These are phyloP conservation scores for Sapria himalayana DNA, from an alignment of 345 rosid genomes.

Conservation along the genomic window DNA sequence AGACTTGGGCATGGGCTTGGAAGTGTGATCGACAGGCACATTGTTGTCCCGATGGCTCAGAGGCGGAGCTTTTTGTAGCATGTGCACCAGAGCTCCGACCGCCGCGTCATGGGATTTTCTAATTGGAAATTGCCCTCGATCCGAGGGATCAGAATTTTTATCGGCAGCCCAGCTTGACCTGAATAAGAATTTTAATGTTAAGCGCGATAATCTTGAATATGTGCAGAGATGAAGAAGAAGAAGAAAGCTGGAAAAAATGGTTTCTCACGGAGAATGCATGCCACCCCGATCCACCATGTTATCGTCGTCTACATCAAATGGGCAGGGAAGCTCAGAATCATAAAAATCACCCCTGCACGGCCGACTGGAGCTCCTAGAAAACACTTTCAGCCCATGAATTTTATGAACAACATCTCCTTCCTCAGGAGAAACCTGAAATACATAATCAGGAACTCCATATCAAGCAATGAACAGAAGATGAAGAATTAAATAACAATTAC, in stretches of 20 bases:
- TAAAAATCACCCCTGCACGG: slow-evolving; percentile 61
- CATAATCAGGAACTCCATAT: no score
- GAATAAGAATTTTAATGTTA: no score
- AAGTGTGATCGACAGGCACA: no score
- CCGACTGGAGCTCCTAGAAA: slow-evolving; percentile 63
- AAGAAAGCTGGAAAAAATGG: not conserved
- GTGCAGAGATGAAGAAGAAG: not conserved
- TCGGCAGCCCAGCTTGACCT: no score
- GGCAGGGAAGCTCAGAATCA: slow-evolving; percentile 56
- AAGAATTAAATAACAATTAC: slow-evolving; percentile 1
- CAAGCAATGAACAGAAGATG: slow-evolving; percentile 20
- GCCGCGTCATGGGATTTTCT: slow-evolving; percentile 70
- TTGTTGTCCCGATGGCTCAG: no score
- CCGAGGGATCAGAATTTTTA: no score
- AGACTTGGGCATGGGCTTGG: no score
- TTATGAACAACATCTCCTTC: slow-evolving; percentile 36
- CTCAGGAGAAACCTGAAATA: slow-evolving; percentile 20
- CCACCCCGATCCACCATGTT: slow-evolving; percentile 37
- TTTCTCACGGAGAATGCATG: slow-evolving; percentile 25
- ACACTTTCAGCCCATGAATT: slow-evolving; percentile 24
- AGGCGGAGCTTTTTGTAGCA: slow-evolving; percentile 84
- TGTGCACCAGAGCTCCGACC: slow-evolving; percentile 61
- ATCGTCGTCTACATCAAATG: slow-evolving; percentile 63
- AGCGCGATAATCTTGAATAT: no score
- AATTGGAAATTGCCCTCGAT: slow-evolving; percentile 22